A percentile compares a stretch with the other conserved stretches of the same genome.
Evolutionary conservation across 1,284 basidiomycete species (phyloP).

Genomic region (Agroathelia rolfsii): DNA sequence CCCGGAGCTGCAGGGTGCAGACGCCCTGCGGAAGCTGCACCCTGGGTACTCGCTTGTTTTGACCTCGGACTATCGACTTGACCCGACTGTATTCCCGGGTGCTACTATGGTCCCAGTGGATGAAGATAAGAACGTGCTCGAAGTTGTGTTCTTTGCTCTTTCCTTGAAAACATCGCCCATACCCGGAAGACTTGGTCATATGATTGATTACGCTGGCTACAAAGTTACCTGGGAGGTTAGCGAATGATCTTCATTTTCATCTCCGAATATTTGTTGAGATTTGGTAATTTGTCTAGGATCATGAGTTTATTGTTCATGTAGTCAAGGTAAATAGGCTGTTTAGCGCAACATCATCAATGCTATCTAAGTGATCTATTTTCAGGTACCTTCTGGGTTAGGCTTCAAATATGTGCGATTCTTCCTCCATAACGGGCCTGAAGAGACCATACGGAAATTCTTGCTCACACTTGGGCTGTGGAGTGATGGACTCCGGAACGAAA

Average conservation of each 20-base stretch:
- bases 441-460: constrained; percentile 42
- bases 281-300: constrained; percentile 22
- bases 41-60: constrained; percentile 52
- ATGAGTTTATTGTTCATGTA: constrained; percentile 38
- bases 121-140: constrained; percentile 38
- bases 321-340: constrained; percentile 23
- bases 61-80: constrained; percentile 34
- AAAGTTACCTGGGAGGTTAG: constrained; percentile 50
- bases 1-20: constrained; percentile 36
- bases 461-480: constrained; percentile 40
- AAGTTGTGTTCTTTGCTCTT: constrained; percentile 37
- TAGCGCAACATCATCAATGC: too few relatives aligned
- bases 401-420: constrained; percentile 33
- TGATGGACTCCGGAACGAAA: constrained; percentile 50
- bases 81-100: constrained; percentile 43
- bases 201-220: constrained; percentile 45
- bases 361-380: constrained; percentile 1
- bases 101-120: constrained; percentile 35
- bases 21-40: constrained; percentile 45
- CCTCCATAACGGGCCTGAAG: constrained; percentile 51
- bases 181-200: constrained; percentile 43
- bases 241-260: constrained; percentile 1
- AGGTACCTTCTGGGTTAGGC: constrained; percentile 37
- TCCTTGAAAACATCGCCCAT: constrained; percentile 30
- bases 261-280: not conserved